These are phyloP conservation scores for Trichophyton schoenleinii DNA, from an alignment of 2,329 filamentous ascomycete genomes.

Conservation along the genomic window DNA sequence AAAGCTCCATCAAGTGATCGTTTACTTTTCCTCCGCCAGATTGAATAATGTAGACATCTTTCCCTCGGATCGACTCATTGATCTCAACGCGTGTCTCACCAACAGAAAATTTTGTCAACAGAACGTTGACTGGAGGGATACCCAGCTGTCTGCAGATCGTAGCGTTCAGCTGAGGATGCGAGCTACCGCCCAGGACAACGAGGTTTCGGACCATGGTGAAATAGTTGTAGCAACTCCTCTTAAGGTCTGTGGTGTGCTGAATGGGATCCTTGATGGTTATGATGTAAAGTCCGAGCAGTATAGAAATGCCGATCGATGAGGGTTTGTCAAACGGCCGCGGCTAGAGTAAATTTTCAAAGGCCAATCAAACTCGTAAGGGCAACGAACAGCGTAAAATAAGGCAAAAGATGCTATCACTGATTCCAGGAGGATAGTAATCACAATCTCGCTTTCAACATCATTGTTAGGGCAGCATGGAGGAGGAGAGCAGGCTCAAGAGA, in stretches of 20 bases:
- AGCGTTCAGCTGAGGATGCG: conserved; percentile 76
- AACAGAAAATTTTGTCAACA: conserved; percentile 83
- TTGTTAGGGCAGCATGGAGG: conserved; percentile 5
- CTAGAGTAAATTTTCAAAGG: conserved; percentile 7
- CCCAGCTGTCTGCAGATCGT: conserved; percentile 80
- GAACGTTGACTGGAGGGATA: conserved; percentile 69
- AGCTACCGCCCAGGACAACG: conserved; percentile 83
- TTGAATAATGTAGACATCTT: conserved; percentile 98
- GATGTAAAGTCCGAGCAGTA: neutral
- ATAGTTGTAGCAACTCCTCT: neutral
- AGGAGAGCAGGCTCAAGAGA: conserved; percentile 5
- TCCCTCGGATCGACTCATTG: conserved; percentile 87
- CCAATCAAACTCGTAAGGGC: conserved; percentile 12
- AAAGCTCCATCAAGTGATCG: conserved; percentile 88
- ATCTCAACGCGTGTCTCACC: conserved; percentile 95
- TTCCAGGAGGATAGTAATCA: conserved; percentile 15
- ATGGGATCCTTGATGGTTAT: conserved; percentile 8
- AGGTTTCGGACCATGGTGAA: conserved; percentile 79
- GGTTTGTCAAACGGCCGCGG: conserved; percentile 7
- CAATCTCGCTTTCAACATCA: neutral
- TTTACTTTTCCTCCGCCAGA: conserved; percentile 88
- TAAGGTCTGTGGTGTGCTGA: conserved; percentile 6
- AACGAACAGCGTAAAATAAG: conserved; percentile 15
- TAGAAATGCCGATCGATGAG: conserved; percentile 7
- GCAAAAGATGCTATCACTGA: conserved; percentile 11